These are phyloP conservation scores for Sordariomycetes sp. DNA, from an alignment of 2,329 filamentous ascomycete species.

Conservation along the genomic window DNA sequence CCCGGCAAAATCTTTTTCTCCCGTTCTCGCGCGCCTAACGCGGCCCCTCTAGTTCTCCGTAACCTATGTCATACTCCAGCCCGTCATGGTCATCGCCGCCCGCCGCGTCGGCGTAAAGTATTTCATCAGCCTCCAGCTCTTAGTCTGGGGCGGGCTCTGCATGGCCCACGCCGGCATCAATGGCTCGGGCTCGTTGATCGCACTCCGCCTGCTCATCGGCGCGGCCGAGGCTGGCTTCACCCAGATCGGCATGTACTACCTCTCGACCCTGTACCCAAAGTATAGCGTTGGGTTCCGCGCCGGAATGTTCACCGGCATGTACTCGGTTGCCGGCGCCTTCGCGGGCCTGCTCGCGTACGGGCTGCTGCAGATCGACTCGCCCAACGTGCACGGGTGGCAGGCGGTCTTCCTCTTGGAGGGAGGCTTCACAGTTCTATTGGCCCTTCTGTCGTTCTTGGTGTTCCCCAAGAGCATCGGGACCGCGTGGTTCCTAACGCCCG, in stretches of 20 bases:
- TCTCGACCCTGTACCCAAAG: conserved; percentile 11
- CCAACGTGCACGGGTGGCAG: neutral
- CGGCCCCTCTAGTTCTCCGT: conserved; percentile 8
- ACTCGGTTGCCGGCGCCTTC: conserved; percentile 22
- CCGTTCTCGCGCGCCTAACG: neutral
- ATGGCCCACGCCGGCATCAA: conserved; percentile 9
- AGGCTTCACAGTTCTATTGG: neutral
- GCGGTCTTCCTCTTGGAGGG: conserved; percentile 1
- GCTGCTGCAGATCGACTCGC: conserved; percentile 12
- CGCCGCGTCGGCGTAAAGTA: conserved; percentile 10
- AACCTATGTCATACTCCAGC: conserved; percentile 13
- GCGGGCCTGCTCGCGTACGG: conserved; percentile 34
- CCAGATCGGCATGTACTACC: conserved; percentile 12
- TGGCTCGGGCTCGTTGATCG: conserved; percentile 7
- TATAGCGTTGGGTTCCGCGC: conserved; percentile 10
- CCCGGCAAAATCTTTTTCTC: no score
- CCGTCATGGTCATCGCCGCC: conserved; percentile 12
- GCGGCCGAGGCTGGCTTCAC: conserved; percentile 12
- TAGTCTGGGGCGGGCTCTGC: conserved; percentile 11
- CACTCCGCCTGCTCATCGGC: conserved; percentile 11
- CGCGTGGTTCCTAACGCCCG: conserved; percentile 1
- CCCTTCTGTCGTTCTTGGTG: neutral
- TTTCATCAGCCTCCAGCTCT: conserved; percentile 8
- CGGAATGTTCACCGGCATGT: conserved; percentile 11
- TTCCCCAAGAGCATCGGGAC: neutral